These are phyloP conservation scores for Paramecium caudatum DNA, from an alignment of 73 alveolate species.

Conservation along the genomic window DNA sequence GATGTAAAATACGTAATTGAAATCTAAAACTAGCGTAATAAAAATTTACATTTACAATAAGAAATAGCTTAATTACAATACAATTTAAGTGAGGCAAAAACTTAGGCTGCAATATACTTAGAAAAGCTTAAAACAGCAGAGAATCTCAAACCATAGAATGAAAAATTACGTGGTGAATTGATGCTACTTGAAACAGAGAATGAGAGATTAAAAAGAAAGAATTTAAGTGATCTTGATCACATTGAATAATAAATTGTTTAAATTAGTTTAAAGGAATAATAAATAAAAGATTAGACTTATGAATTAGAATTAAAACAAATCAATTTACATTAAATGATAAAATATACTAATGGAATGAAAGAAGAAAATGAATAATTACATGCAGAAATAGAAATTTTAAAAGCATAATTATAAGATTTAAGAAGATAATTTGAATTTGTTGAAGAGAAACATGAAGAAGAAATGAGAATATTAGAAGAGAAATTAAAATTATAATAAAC, in stretches of 20 bases:
- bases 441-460: slow-evolving; percentile 13
- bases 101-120: background rate
- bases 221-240: background rate
- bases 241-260: slow-evolving; percentile 32
- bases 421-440: background rate
- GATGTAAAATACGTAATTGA: slow-evolving; percentile 39
- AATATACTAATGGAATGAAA: slow-evolving; percentile 52
- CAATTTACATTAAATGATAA: slow-evolving; percentile 40
- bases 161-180: slow-evolving; percentile 28
- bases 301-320: slow-evolving; percentile 51
- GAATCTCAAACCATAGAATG: background rate
- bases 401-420: background rate
- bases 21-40: slow-evolving; percentile 35
- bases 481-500: slow-evolving; percentile 40
- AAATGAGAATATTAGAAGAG: slow-evolving; percentile 33
- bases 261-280: slow-evolving; percentile 29
- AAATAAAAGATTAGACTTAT: slow-evolving; percentile 32
- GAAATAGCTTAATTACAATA: slow-evolving; percentile 20
- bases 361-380: slow-evolving; percentile 46
- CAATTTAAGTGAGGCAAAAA: slow-evolving; percentile 19
- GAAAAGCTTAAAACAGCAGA: slow-evolving; percentile 59
- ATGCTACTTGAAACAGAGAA: slow-evolving; percentile 54
- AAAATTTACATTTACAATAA: background rate
- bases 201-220: slow-evolving; percentile 51
- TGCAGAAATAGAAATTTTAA: background rate